A percentile compares a stretch with the other conserved stretches of the same genome.
phyloP scores from a whole-genome alignment of 2,329 filamentous ascomycete genomes.

The Paraphoma sp. region DNA sequence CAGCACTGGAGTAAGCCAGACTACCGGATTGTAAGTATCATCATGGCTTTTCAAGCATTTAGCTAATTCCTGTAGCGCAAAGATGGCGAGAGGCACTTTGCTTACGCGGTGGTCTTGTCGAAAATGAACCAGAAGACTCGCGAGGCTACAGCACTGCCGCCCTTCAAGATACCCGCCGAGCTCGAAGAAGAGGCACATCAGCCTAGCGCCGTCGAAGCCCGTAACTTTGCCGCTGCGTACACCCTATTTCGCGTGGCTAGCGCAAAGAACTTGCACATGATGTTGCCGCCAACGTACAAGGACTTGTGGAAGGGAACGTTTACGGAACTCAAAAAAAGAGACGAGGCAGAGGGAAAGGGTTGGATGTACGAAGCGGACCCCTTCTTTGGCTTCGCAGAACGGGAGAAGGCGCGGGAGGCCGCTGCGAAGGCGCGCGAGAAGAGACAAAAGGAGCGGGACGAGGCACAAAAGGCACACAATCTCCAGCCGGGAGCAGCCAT shows the following conservation, averaged over 20 bases:
- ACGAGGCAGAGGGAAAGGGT: slow-evolving; percentile 75
- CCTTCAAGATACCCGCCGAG: slow-evolving; percentile 79
- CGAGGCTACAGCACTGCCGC: slow-evolving; percentile 75
- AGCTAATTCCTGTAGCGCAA: slow-evolving; percentile 58
- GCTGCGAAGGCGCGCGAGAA: slow-evolving; percentile 83
- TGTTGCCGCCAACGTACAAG: slow-evolving; percentile 88
- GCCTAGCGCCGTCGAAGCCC: slow-evolving; percentile 84
- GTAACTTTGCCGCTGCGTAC: slow-evolving; percentile 92
- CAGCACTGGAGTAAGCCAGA: slow-evolving; percentile 95
- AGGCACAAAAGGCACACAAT: slow-evolving; percentile 68
- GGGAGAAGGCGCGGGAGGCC: slow-evolving; percentile 76
- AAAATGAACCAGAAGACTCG: slow-evolving; percentile 80
- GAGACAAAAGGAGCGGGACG: slow-evolving; percentile 59
- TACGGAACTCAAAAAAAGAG: slow-evolving; percentile 78
- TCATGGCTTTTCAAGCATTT: background rate
- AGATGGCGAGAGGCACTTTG: slow-evolving; percentile 78
- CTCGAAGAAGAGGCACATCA: slow-evolving; percentile 79
- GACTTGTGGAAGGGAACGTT: slow-evolving; percentile 91
- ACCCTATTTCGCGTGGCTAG: slow-evolving; percentile 89
- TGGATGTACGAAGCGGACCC: slow-evolving; percentile 98
- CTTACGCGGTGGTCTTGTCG: slow-evolving; percentile 76
- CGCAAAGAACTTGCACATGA: slow-evolving; percentile 95
- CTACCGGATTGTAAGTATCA: slow-evolving; percentile 72
- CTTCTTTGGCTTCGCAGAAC: slow-evolving; percentile 79
- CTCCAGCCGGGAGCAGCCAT: slow-evolving; percentile 41